phyloP scores from a whole-genome alignment of 2,329 filamentous ascomycete species.

The Aspergillus persii region DNA sequence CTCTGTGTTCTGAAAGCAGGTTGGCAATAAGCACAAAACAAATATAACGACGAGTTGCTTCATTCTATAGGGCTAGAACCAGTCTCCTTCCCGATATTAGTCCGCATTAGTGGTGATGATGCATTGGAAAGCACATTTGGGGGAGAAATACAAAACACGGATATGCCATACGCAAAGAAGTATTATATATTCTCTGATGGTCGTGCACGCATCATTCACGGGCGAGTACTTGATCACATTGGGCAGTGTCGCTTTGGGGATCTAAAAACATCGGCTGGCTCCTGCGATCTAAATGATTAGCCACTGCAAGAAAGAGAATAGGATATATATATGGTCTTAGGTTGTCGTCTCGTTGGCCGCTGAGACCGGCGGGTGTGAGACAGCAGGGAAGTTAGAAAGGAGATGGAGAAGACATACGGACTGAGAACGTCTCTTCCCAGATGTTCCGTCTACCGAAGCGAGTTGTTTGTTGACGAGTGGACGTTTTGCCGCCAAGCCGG shows the following conservation, averaged over 20 bases:
- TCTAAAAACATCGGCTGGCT: neutral
- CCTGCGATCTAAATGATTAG: neutral
- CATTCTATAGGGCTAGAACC: neutral
- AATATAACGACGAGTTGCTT: neutral
- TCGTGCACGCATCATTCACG: too few species aligned
- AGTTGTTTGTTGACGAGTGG: neutral
- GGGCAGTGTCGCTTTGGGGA: neutral
- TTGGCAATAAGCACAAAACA: neutral
- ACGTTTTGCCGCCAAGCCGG: slow-evolving; percentile 6
- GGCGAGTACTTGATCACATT: neutral
- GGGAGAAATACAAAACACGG: neutral
- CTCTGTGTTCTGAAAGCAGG: neutral
- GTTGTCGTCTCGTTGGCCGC: too few species aligned
- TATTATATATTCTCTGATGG: neutral
- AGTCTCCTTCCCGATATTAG: neutral
- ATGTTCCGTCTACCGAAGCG: neutral
- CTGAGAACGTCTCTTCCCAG: slow-evolving; percentile 21
- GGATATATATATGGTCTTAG: neutral
- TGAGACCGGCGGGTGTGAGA: neutral
- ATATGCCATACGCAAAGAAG: neutral
- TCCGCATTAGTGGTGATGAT: neutral
- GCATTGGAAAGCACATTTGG: neutral
- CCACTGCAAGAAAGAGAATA: neutral
- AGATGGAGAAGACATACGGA: slow-evolving; percentile 18
- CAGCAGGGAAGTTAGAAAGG: neutral